Conservation (phyloP, 1,284 basidiomycete genomes). For the Ganoderma meredithae region DNA sequence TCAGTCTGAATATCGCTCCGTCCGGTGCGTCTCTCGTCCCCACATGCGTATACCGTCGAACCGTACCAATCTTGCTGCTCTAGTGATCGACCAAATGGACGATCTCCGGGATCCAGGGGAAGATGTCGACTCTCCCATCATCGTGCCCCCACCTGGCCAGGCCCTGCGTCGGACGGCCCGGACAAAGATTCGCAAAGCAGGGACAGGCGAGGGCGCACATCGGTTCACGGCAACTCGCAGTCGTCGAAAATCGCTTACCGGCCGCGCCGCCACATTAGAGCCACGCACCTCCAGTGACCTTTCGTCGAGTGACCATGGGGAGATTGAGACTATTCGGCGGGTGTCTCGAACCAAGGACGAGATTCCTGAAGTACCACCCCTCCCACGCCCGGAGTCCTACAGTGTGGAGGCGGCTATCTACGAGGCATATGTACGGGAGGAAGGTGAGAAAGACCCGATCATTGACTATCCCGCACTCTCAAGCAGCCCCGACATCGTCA, state of each 20-base stretch:
- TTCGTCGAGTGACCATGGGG: constrained; percentile 75
- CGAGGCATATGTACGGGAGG: constrained; percentile 70
- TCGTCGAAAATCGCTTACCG: constrained; percentile 52
- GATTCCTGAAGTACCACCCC: constrained; percentile 35
- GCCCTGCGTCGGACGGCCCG: constrained; percentile 92
- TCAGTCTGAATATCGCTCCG: constrained; percentile 88
- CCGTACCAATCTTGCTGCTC: constrained; percentile 25
- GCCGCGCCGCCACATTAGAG: constrained; percentile 36
- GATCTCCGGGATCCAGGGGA: constrained; percentile 71
- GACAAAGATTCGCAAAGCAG: constrained; percentile 95
- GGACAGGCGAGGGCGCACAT: constrained; percentile 81
- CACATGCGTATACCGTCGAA: constrained; percentile 11
- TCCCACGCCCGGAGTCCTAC: constrained; percentile 69
- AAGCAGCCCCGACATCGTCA: constrained; percentile 26
- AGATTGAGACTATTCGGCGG: constrained; percentile 44
- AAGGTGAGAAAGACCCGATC: constrained; percentile 33
- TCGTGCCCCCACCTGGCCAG: constrained; percentile 87
- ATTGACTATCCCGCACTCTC: constrained; percentile 25
- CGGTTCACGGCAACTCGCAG: constrained; percentile 72
- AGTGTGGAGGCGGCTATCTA: constrained; percentile 84
- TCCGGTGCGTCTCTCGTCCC: constrained; percentile 66
- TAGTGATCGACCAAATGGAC: constrained; percentile 74
- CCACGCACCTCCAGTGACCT: constrained; percentile 51
- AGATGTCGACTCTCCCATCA: constrained; percentile 89
- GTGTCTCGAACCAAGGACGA: constrained; percentile 33